Conservation (phyloP, 2,329 filamentous ascomycete species). For the Aspergillus caelatus region DNA sequence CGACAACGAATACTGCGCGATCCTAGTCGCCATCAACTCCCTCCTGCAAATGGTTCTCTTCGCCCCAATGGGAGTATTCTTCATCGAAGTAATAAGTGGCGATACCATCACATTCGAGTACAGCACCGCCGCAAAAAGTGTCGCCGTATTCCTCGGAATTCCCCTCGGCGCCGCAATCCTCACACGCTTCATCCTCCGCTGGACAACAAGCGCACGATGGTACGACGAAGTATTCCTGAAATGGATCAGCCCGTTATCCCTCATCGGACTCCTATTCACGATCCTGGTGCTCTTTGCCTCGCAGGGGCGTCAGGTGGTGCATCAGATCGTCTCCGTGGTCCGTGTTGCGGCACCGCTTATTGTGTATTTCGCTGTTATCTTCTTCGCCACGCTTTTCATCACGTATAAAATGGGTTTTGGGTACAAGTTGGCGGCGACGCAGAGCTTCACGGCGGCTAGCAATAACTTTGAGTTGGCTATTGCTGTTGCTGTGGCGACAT, state of each 20-base stretch:
- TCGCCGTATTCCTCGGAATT: constrained; percentile 82
- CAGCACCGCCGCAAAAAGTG: constrained; percentile 71
- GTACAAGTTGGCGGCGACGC: constrained; percentile 70
- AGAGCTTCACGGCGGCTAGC: constrained; percentile 85
- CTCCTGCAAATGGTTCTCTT: constrained; percentile 75
- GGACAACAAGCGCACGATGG: constrained; percentile 54
- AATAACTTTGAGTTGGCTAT: constrained; percentile 94
- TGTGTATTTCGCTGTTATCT: constrained; percentile 77
- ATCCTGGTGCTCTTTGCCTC: constrained; percentile 83
- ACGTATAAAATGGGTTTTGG: constrained; percentile 67
- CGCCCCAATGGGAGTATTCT: constrained; percentile 68
- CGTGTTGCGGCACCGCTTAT: constrained; percentile 77
- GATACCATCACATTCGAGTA: constrained; percentile 58
- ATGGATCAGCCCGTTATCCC: constrained; percentile 69
- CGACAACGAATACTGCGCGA: constrained; percentile 79
- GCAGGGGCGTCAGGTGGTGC: constrained; percentile 75
- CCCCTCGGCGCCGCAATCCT: constrained; percentile 76
- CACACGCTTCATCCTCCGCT: constrained; percentile 67
- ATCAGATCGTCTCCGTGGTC: constrained; percentile 80
- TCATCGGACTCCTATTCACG: constrained; percentile 82
- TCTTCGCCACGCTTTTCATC: constrained; percentile 67
- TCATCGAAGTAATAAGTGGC: constrained; percentile 68
- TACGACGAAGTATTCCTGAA: constrained; percentile 72
- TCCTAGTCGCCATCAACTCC: constrained; percentile 76
- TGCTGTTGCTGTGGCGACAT: constrained; percentile 79